Conservation (phyloP, 2,329 filamentous ascomycete genomes). For the Penicillium capsulatum region DNA sequence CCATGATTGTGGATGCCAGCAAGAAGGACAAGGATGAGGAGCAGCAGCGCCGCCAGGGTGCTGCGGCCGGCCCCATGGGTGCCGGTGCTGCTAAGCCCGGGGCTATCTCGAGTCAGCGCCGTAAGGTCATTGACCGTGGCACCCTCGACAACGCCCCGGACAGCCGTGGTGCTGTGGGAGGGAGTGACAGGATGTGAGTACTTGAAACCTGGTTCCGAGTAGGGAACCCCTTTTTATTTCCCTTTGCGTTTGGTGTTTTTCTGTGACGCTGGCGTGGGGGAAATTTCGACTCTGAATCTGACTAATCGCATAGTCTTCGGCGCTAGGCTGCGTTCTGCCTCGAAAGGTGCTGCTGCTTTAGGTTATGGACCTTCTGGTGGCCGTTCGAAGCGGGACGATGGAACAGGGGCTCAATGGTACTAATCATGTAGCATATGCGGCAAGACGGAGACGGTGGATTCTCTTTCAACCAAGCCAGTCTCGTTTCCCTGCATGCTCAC, state of each 20-base stretch:
- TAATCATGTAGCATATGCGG: conserved; percentile 36
- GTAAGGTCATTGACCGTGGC: conserved; percentile 75
- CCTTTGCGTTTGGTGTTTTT: conserved; percentile 78
- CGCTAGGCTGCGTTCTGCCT: conserved; percentile 82
- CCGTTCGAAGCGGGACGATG: conserved; percentile 53
- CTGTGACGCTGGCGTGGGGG: conserved; percentile 71
- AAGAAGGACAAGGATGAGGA: conserved; percentile 71
- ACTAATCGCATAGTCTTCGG: conserved; percentile 79
- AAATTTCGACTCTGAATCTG: conserved; percentile 63
- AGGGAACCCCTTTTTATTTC: conserved; percentile 68
- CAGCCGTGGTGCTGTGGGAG: conserved; percentile 69
- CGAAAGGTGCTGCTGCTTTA: conserved; percentile 62
- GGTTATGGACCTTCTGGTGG: conserved; percentile 46
- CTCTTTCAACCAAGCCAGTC: conserved; percentile 18
- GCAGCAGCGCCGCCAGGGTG: conserved; percentile 62
- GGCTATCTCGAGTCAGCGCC: conserved; percentile 70
- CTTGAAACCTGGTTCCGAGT: conserved; percentile 70
- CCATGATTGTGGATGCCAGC: conserved; percentile 82
- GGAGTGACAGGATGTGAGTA: conserved; percentile 96
- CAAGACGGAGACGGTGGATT: conserved; percentile 23
- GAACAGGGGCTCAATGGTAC: conserved; percentile 48
- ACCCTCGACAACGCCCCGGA: conserved; percentile 65
- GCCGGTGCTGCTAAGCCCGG: conserved; percentile 63
- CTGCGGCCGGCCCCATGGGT: conserved; percentile 54
- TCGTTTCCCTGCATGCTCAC: conserved; percentile 27